Conservation (phyloP, 352 stramenopile genomes). For the Blastocystis hominis region DNA sequence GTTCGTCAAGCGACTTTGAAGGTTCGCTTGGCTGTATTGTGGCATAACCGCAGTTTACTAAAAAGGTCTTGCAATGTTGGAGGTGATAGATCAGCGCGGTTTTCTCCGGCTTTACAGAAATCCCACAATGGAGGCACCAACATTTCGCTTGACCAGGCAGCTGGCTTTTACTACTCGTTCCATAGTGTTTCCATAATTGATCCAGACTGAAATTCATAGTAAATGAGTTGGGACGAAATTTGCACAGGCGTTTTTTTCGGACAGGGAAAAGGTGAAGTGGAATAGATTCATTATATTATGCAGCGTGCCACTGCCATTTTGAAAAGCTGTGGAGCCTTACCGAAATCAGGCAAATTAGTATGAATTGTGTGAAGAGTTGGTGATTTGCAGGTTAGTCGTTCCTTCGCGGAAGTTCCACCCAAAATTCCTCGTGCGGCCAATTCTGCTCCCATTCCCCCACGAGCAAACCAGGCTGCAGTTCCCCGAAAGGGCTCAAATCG, state of each 20-base stretch:
- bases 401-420: not conserved
- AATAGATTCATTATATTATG: not conserved
- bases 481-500: not conserved
- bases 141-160: not conserved
- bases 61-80: not conserved
- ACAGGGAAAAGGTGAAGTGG: not conserved
- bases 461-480: not conserved
- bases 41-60: not conserved
- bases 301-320: not conserved
- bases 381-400: conserved; percentile 14
- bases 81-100: not conserved
- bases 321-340: not conserved
- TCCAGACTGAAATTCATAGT: not conserved
- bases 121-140: not conserved
- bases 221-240: not conserved
- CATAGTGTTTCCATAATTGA: not conserved
- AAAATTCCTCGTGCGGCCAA: not conserved
- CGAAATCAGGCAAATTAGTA: not conserved
- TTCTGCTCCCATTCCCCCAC: not conserved
- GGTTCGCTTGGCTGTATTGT: too few relatives aligned
- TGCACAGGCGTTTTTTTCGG: not conserved
- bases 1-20: too few relatives aligned
- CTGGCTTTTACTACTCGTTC: not conserved
- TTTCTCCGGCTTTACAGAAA: not conserved
- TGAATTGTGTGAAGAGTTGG: not conserved